Evolutionary conservation across 345 rosid species (phyloP).

Genomic region (Angophora floribunda): DNA sequence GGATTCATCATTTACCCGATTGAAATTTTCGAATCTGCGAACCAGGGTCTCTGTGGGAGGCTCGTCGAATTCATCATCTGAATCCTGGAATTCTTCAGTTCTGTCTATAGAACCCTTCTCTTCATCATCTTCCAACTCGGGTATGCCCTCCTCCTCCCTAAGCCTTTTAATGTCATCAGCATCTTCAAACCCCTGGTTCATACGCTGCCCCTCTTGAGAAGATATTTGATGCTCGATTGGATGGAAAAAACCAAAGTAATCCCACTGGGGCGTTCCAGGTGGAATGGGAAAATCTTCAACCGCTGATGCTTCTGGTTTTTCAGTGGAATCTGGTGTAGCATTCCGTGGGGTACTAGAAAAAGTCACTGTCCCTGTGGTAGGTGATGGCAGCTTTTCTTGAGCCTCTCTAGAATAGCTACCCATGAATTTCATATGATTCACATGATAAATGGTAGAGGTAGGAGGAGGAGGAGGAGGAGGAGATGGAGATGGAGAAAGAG

Average conservation of each 20-base stretch:
- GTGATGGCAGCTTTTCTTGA: slow-evolving; percentile 59
- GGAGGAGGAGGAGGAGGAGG: slow-evolving; percentile 42
- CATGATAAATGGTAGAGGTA: slow-evolving; percentile 39
- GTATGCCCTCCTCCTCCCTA: slow-evolving; percentile 60
- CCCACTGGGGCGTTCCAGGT: slow-evolving; percentile 70
- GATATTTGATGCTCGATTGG: slow-evolving; percentile 59
- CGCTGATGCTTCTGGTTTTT: slow-evolving; percentile 29
- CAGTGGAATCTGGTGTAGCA: slow-evolving; percentile 28
- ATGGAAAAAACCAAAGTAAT: slow-evolving; percentile 69
- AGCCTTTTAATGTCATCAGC: slow-evolving; percentile 42
- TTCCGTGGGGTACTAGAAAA: slow-evolving; percentile 47
- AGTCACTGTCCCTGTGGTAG: slow-evolving; percentile 40
- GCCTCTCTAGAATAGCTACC: slow-evolving; percentile 50
- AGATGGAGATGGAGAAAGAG: slow-evolving; percentile 57
- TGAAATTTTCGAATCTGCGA: slow-evolving; percentile 75
- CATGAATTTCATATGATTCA: slow-evolving; percentile 63
- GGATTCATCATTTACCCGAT: slow-evolving; percentile 45
- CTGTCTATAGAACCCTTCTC: slow-evolving; percentile 44
- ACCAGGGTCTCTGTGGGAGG: slow-evolving; percentile 65
- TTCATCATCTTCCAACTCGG: slow-evolving; percentile 67
- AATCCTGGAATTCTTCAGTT: slow-evolving; percentile 48
- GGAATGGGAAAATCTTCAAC: slow-evolving; percentile 42
- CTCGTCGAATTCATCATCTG: slow-evolving; percentile 86
- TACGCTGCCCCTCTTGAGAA: slow-evolving; percentile 36
- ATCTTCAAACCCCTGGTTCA: slow-evolving; percentile 25